Evolutionary conservation across 2,329 filamentous ascomycete genomes (phyloP), one percentile per base, ranked within the genome.

Genomic region (Zymoseptoria crescenta): DNA sequence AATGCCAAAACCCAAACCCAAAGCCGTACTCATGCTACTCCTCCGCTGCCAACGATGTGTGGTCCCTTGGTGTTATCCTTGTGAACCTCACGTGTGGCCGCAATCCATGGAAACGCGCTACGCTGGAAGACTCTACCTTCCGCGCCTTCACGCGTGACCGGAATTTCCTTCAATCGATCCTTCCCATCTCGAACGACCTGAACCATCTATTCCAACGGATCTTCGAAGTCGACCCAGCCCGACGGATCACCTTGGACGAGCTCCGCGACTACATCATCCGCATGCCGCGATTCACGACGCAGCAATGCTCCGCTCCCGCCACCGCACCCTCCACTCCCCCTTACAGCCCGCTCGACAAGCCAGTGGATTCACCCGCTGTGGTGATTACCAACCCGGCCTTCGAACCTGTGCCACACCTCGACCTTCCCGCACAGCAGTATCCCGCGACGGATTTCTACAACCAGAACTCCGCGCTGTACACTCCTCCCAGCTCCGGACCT

Each of bases 41-140:
- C 66, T 96, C 92, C 65, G 91, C 90, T 56, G 89, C 93, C 59
- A 99, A 97, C 78, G 94, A 99, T 75, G 86, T 97, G 68, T 99
- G 94, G 94, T 93, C 89, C 70, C 83, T 99, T n/a, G 94, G 94
- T 67, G 93, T 99, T 56, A 96, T 99, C 73, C 82, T 99, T 62
- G 91, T 99, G 69, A 99, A 99, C 79, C 81, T 99, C 67, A 96
- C 91, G 55, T 99, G 94, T 77, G 94, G 94, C 72, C 91, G 94
- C 74, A 99, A 99, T 77, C 94, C 94, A 60, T 99, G 94, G 94
- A 97, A 97, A 79, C 88, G 94, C 74, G 94, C 94, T 62, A 96
- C 91, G 10, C 80, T 85, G 67, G 91, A 96, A 74, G 94, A 99
- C 75, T 91, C 91, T 64, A 97, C 94, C 52, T 99, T 97, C 82